A percentile compares a stretch with the other conserved stretches of the same genome.
These are phyloP conservation scores for Spongispora temasekensis DNA, from an alignment of 1,284 basidiomycete genomes.

Conservation along the genomic window DNA sequence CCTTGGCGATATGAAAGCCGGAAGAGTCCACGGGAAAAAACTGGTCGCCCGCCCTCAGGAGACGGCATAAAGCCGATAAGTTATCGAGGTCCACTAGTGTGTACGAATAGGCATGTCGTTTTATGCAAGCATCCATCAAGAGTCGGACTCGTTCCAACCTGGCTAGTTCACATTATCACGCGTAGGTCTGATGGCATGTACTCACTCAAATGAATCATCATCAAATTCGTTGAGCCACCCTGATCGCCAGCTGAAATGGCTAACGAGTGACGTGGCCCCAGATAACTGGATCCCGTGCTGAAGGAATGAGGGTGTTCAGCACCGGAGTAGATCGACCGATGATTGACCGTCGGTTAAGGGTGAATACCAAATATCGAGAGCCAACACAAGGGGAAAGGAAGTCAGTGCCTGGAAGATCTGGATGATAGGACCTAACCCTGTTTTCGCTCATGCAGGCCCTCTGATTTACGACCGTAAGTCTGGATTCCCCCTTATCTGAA, in stretches of 20 bases:
- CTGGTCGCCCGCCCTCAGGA: slow-evolving; percentile 51
- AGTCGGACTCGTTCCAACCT: not conserved
- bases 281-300: not conserved
- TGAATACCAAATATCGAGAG: too few relatives aligned
- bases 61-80: slow-evolving; percentile 27
- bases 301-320: not conserved
- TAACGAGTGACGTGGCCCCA: not conserved
- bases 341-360: not conserved
- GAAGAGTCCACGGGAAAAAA: slow-evolving; percentile 51
- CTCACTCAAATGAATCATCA: slow-evolving; percentile 3
- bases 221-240: not conserved
- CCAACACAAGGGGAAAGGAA: too few relatives aligned
- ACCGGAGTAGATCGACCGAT: slow-evolving; percentile 6
- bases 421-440: slow-evolving; percentile 10
- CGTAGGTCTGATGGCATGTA: slow-evolving; percentile 6
- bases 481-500: slow-evolving; percentile 3
- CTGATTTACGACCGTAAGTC: slow-evolving; percentile 15
- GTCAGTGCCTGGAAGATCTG: too few relatives aligned
- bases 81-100: slow-evolving; percentile 4
- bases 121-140: not conserved
- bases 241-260: not conserved
- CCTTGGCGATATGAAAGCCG: slow-evolving; percentile 41
- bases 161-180: not conserved
- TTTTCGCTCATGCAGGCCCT: slow-evolving; percentile 2
- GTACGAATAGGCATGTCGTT: slow-evolving; percentile 16